Conservation (phyloP, 345 rosid genomes). For the Acer campestre region DNA sequence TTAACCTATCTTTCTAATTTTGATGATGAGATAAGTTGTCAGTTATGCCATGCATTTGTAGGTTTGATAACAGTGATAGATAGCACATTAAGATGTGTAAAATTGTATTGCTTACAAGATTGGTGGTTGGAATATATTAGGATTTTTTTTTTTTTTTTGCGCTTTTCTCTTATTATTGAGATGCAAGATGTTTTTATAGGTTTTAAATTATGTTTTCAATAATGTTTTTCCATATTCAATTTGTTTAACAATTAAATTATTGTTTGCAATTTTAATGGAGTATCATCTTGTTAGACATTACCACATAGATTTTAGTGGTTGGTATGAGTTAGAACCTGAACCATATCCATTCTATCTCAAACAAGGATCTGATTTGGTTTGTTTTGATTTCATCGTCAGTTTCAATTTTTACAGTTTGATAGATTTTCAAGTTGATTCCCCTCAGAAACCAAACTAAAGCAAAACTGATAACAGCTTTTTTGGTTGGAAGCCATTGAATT, state of each 20-base stretch:
- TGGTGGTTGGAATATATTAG: neutral
- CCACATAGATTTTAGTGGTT: neutral
- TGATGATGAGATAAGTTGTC: neutral
- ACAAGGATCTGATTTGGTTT: neutral
- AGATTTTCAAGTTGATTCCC: neutral
- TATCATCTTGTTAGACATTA: neutral
- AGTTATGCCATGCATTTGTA: neutral
- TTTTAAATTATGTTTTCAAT: neutral
- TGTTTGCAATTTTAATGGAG: too few species aligned
- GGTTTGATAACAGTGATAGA: neutral
- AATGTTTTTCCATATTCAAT: neutral
- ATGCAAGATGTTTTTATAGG: neutral
- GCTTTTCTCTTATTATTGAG: neutral
- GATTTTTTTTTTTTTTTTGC: neutral
- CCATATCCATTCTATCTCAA: neutral
- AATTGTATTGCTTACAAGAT: neutral
- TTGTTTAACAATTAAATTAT: too few species aligned
- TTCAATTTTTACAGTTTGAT: neutral
- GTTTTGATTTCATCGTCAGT: neutral
- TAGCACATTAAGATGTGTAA: neutral
- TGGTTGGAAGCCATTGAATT: neutral
- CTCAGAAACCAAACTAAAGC: neutral
- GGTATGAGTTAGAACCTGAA: neutral
- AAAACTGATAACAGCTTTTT: too few species aligned
- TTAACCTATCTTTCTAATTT: neutral